phyloP scores from a whole-genome alignment of 1,284 basidiomycete genomes.

The Boletus sp. region DNA sequence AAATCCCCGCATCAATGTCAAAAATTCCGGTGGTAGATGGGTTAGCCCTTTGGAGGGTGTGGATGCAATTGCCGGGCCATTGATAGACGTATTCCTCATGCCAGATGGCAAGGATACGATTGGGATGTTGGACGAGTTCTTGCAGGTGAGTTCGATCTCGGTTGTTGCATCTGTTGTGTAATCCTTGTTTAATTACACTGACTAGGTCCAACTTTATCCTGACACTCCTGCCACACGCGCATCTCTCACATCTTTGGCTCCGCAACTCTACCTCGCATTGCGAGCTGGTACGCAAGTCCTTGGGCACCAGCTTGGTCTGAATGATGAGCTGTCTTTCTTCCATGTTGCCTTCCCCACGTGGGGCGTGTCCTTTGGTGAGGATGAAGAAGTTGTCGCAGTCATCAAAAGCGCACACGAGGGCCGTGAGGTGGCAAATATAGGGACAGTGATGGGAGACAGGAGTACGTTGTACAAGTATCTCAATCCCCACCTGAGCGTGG shows the following conservation, averaged over 20 bases:
- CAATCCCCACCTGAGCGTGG: constrained; percentile 74
- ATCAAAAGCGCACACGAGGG: constrained; percentile 40
- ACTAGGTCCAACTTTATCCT: constrained; percentile 62
- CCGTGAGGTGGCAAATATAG: constrained; percentile 70
- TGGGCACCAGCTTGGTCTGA: constrained; percentile 51
- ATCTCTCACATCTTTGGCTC: constrained; percentile 42
- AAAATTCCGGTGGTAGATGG: constrained; percentile 11
- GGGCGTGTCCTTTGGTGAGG: constrained; percentile 54
- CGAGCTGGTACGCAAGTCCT: constrained; percentile 46
- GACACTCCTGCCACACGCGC: constrained; percentile 43
- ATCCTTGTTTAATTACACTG: neutral
- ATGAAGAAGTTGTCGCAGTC: constrained; percentile 51
- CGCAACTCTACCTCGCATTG: constrained; percentile 54
- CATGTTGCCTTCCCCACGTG: constrained; percentile 61
- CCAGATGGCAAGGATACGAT: constrained; percentile 46
- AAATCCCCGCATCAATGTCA: constrained; percentile 4
- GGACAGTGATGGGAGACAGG: constrained; percentile 83
- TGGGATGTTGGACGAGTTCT: constrained; percentile 62
- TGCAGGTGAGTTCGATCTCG: constrained; percentile 43
- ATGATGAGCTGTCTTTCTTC: constrained; percentile 42
- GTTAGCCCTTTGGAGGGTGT: constrained; percentile 45
- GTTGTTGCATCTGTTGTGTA: neutral
- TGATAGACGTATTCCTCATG: constrained; percentile 57
- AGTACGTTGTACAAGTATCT: constrained; percentile 93
- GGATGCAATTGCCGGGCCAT: constrained; percentile 55